These are phyloP conservation scores for Geotrichum cucujoidarum DNA, from an alignment of 1,139 yeast genomes.

Conservation along the genomic window DNA sequence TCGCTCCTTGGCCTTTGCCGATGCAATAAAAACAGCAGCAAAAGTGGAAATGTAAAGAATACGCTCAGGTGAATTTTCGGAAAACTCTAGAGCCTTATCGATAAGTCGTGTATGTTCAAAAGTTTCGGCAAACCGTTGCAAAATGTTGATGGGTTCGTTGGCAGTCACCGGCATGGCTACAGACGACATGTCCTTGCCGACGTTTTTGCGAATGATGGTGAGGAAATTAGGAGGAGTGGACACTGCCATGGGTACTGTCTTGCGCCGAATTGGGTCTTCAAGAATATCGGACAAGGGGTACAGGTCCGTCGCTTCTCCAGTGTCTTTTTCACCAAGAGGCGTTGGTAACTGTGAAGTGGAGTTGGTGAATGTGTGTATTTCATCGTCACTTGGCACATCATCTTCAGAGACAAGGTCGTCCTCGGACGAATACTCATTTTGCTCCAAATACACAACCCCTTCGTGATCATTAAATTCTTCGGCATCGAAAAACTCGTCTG, in stretches of 20 bases:
- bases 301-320: slow-evolving; percentile 32
- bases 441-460: slow-evolving; percentile 31
- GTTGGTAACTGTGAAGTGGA: neutral
- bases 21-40: slow-evolving; percentile 70
- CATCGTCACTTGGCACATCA: slow-evolving; percentile 8
- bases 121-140: slow-evolving; percentile 74
- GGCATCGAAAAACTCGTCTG: slow-evolving; percentile 65
- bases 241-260: slow-evolving; percentile 55
- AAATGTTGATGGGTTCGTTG: slow-evolving; percentile 81
- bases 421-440: slow-evolving; percentile 27
- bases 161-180: slow-evolving; percentile 92
- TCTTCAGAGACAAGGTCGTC: slow-evolving; percentile 19
- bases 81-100: slow-evolving; percentile 50
- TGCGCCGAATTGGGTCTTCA: slow-evolving; percentile 48
- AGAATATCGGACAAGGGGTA: slow-evolving; percentile 56
- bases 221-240: slow-evolving; percentile 78
- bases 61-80: slow-evolving; percentile 49
- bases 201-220: slow-evolving; percentile 77
- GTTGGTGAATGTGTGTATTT: neutral
- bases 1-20: slow-evolving; percentile 68
- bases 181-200: slow-evolving; percentile 82
- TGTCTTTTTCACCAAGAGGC: slow-evolving; percentile 19
- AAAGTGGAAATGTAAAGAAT: slow-evolving; percentile 71
- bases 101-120: slow-evolving; percentile 70
- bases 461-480: slow-evolving; percentile 43